Base-by-base conservation (phyloP, 805 yeast genomes). In the Torulaspora franciscae region DNA sequence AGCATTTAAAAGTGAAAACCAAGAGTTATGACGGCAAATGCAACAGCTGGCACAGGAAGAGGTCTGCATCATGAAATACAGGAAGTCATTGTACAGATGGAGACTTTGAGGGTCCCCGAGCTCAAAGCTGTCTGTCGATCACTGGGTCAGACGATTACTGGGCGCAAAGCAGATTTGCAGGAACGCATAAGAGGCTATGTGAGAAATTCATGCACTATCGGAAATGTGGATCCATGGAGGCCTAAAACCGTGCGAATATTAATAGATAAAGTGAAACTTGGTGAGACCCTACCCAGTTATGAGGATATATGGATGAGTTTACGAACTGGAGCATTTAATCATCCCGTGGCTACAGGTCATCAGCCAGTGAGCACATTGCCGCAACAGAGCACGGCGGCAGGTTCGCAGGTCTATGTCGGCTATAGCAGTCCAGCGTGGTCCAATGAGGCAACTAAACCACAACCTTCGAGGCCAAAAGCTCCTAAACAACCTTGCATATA, bases 161-260 rank as follows among this genome's bases (percentile, higher is more conserved):
- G 93, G 1, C 67, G 79, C 30, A 87, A 86, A 62, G 72, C 74
- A 15, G 83, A 77, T 27, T 62, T 85, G 10, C 73, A 74, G 42
- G 79, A 77, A 28, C 69, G 88, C 27, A 62, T 86, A 6, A 58
- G 66, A 40, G 66, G 64, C n/a, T 74, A 68, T 51, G 51, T 80
- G 29, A 65, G 66, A 24, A 68, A 65, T 34, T 79, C 79, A 1
- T 55, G 58, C 27, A 57, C 67, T 3, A 55, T 59, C n/a, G 62
- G 67, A 15, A 77, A 74, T 43, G 55, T 59, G 5, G 69, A 64
- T 46, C 67, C 68, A n/a, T 64, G 72, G 37, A 65, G 77, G 43
- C 61, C 79, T 22, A 58, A 69, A 35, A 72, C 81, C 1, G 59
- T 77, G 11, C 66, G 71, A 27, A 65, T 72, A 25, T 48, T 79